These are phyloP conservation scores for Trypanosoma rangeli DNA, from an alignment of 208 protist species.

Conservation along the genomic window DNA sequence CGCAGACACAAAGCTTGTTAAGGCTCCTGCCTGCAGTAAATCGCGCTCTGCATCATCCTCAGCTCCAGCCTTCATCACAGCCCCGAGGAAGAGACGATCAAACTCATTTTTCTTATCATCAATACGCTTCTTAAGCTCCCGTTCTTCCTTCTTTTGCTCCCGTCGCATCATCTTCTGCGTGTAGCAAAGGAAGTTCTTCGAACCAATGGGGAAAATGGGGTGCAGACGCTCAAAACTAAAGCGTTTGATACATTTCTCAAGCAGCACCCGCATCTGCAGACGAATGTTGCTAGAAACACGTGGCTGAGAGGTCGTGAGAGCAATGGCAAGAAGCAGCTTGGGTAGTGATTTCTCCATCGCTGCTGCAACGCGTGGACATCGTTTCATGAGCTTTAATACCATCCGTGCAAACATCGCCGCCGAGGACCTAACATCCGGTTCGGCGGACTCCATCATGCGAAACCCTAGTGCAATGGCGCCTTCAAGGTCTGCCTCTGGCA, in stretches of 20 bases:
- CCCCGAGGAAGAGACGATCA: conserved; percentile 76
- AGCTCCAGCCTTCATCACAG: conserved; percentile 50
- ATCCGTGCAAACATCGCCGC: conserved; percentile 81
- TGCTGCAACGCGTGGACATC: conserved; percentile 45
- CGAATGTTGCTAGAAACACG: conserved; percentile 79
- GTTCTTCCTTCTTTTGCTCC: conserved; percentile 77
- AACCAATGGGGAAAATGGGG: conserved; percentile 82
- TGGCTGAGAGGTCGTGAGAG: conserved; percentile 76
- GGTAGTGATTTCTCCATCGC: conserved; percentile 62
- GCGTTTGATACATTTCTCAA: conserved; percentile 86
- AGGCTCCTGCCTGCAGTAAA: conserved; percentile 69
- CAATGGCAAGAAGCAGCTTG: conserved; percentile 78
- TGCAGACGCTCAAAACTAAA: conserved; percentile 74
- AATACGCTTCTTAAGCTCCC: conserved; percentile 54
- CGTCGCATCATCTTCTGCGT: conserved; percentile 82
- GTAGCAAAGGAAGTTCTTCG: conserved; percentile 87
- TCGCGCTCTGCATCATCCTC: conserved; percentile 66
- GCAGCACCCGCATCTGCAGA: conserved; percentile 75
- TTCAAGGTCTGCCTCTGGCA: conserved; percentile 68
- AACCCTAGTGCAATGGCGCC: conserved; percentile 61
- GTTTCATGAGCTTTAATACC: conserved; percentile 81
- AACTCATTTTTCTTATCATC: conserved; percentile 73
- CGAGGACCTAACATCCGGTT: conserved; percentile 65
- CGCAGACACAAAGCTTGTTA: conserved; percentile 74
- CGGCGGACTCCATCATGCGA: conserved; percentile 74